Percentiles rank a stretch among this genome's conserved stretches.
Conservation (phyloP, 306 rosid species). For the Citrullus amarus region DNA sequence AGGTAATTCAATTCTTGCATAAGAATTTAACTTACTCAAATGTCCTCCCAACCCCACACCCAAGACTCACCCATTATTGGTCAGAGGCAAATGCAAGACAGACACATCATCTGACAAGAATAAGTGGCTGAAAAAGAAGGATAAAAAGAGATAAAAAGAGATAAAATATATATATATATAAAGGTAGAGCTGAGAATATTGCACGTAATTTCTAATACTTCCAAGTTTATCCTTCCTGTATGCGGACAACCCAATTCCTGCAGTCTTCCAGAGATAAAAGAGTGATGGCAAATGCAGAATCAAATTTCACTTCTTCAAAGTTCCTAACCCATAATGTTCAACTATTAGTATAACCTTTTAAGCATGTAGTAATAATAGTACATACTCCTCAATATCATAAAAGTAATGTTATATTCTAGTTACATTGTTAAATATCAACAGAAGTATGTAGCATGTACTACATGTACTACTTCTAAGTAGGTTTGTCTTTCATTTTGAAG, state of each 20-base stretch:
- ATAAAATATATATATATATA: too few relatives aligned
- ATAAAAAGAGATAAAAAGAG: not conserved
- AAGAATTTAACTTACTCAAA: not conserved
- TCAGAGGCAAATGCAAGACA: not conserved
- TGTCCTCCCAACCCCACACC: not conserved
- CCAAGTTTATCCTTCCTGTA: not conserved
- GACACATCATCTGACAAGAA: conserved; percentile 1
- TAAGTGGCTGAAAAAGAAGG: conserved; percentile 8
- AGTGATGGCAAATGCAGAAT: not conserved
- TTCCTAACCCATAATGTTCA: not conserved
- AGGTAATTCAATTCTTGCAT: not conserved
- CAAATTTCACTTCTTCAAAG: not conserved
- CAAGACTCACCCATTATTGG: not conserved
- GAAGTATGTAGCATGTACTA: too few relatives aligned
- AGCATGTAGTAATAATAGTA: too few relatives aligned
- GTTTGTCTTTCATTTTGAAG: too few relatives aligned
- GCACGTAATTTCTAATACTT: not conserved
- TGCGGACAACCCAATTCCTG: not conserved
- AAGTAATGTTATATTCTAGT: too few relatives aligned
- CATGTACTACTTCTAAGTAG: too few relatives aligned
- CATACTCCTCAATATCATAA: too few relatives aligned
- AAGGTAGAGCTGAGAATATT: not conserved
- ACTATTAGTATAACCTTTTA: too few relatives aligned
- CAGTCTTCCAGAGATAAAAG: not conserved
- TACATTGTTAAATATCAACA: too few relatives aligned